Percentiles rank a stretch among this genome's conserved stretches.
These are phyloP conservation scores for Fusarium sp. DNA, from an alignment of 2,329 filamentous ascomycete species.

Conservation along the genomic window DNA sequence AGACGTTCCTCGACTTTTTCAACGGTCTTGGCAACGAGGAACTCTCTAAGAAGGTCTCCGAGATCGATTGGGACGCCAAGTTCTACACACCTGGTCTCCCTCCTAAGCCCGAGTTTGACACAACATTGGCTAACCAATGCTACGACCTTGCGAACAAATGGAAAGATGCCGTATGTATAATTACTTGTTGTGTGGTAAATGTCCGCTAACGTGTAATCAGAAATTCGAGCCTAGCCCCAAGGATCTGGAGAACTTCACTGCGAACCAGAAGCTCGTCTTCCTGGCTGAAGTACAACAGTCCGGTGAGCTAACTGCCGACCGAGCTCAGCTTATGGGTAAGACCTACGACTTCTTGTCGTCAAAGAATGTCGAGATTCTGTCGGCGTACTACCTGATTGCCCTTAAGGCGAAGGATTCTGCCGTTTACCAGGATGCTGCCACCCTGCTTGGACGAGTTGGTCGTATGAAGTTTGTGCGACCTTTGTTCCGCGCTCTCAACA, in stretches of 20 bases:
- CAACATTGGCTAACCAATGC: conserved; percentile 85
- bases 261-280: conserved; percentile 93
- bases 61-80: conserved; percentile 89
- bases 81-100: conserved; percentile 92
- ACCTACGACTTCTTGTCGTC: conserved; percentile 80
- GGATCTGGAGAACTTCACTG: conserved; percentile 80
- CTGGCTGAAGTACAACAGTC: conserved; percentile 80
- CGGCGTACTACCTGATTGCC: conserved; percentile 83
- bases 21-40: conserved; percentile 70
- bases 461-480: conserved; percentile 98
- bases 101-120: conserved; percentile 91
- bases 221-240: conserved; percentile 72
- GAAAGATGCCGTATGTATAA: conserved; percentile 67
- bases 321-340: conserved; percentile 78
- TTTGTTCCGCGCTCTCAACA: conserved; percentile 80
- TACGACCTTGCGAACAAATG: conserved; percentile 86
- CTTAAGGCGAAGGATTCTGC: conserved; percentile 77
- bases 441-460: conserved; percentile 83
- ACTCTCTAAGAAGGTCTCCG: conserved; percentile 72
- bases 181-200: conserved; percentile 35
- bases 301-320: conserved; percentile 70
- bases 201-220: conserved; percentile 51
- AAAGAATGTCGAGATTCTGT: conserved; percentile 86
- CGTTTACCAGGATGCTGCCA: conserved; percentile 77
- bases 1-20: conserved; percentile 89